Conservation (phyloP, 208 protist genomes). For the Strigomonas galati region DNA sequence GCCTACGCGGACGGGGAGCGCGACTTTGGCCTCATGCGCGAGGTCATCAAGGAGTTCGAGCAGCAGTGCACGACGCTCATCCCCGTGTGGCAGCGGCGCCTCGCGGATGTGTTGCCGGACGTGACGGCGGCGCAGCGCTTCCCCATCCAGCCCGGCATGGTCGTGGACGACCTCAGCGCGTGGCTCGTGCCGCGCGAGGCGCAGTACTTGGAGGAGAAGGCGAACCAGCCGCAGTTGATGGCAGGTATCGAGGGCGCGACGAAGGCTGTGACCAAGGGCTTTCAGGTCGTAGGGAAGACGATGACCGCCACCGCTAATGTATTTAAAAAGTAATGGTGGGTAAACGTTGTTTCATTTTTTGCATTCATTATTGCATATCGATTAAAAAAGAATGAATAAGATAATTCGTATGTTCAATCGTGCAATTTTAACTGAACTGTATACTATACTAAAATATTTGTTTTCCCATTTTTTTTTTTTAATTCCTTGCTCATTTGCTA, state of each 20-base stretch:
- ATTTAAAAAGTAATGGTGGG: slow-evolving; percentile 23
- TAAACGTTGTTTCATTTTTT: slow-evolving; percentile 5
- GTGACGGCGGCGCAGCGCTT: slow-evolving; percentile 65
- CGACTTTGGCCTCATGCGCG: slow-evolving; percentile 56
- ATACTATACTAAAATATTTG: too few species aligned
- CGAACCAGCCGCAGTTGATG: slow-evolving; percentile 48
- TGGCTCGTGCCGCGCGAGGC: slow-evolving; percentile 56
- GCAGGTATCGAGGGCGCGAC: slow-evolving; percentile 55
- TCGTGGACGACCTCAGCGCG: slow-evolving; percentile 46
- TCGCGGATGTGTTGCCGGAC: slow-evolving; percentile 41
- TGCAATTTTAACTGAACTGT: neutral
- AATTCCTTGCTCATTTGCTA: too few species aligned
- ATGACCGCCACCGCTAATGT: slow-evolving; percentile 42
- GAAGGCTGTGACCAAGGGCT: slow-evolving; percentile 63
- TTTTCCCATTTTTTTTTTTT: too few species aligned
- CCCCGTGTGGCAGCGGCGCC: slow-evolving; percentile 61
- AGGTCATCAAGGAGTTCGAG: slow-evolving; percentile 60
- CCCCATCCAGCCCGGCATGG: slow-evolving; percentile 43
- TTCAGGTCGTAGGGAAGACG: slow-evolving; percentile 67
- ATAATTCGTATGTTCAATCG: neutral
- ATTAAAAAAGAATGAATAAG: slow-evolving; percentile 1
- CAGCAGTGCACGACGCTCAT: slow-evolving; percentile 39
- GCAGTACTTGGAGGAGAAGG: slow-evolving; percentile 36
- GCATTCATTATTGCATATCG: neutral
- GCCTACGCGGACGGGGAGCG: slow-evolving; percentile 46